Conservation (phyloP, 2,329 filamentous ascomycete species). For the Nothomitra cinnamomea region DNA sequence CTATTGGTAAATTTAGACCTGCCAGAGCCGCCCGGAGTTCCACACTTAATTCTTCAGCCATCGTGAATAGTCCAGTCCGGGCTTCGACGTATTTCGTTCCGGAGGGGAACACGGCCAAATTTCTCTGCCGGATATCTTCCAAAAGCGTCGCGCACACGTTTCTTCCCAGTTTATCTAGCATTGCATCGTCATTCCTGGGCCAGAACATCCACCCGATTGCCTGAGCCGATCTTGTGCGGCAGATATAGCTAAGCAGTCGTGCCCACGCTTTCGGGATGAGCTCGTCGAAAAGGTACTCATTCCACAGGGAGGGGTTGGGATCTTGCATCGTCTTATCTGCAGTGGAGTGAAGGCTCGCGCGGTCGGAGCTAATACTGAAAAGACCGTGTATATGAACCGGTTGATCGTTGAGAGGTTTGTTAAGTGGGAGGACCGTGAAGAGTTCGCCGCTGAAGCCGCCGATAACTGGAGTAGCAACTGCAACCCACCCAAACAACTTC, state of each 20-base stretch:
- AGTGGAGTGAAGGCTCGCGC: conserved; percentile 15
- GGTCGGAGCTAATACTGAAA: conserved; percentile 20
- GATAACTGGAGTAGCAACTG: conserved; percentile 17
- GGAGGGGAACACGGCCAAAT: too few relatives aligned
- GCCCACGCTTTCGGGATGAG: not conserved
- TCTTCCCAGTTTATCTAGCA: not conserved
- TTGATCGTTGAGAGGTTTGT: conserved; percentile 15
- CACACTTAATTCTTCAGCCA: too few relatives aligned
- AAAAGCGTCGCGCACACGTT: too few relatives aligned
- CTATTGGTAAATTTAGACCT: too few relatives aligned
- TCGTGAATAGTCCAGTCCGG: too few relatives aligned
- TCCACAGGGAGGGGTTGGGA: not conserved
- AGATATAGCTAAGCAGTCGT: not conserved
- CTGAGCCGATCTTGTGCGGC: not conserved
- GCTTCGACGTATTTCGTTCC: too few relatives aligned
- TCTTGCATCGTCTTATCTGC: conserved; percentile 8
- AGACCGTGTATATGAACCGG: conserved; percentile 21
- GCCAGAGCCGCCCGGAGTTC: too few relatives aligned
- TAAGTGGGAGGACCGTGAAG: conserved; percentile 20
- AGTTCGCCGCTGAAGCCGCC: conserved; percentile 13
- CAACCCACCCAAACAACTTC: conserved; percentile 20
- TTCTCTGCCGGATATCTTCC: too few relatives aligned
- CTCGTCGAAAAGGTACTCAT: not conserved
- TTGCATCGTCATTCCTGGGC: not conserved
- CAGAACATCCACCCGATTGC: not conserved